Evolutionary conservation across 495 filamentous ascomycete species (phyloP), one percentile per base, ranked within the genome.

Genomic region (Talaromyces borbonicus): DNA sequence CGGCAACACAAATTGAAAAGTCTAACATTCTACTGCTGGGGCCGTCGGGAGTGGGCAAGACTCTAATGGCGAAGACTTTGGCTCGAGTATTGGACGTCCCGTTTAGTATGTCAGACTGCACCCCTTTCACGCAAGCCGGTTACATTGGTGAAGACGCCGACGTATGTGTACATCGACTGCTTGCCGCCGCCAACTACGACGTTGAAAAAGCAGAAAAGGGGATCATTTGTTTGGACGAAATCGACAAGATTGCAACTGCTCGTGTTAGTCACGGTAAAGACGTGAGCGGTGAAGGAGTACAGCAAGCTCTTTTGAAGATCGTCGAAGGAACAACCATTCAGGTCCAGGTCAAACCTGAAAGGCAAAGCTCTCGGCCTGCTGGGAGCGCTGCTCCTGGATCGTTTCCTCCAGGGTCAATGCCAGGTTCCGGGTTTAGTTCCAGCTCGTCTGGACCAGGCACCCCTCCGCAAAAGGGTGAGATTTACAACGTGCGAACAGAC

Each of bases 61-160:
- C 93, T 0, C 78, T 96, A 29, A 97, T 98, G 75, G 79, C 86
- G 23, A 87, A 90, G 69, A 87, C 83, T 0, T 68, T 90, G 14
- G 85, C 85, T 9, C 69, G 78, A 22, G 76, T 87, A 3, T 67
- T 98, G 16, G 89, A 92, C 43, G 92, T 97, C 1, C 93, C 92
- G 0, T 96, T 98, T 59, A 90, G 85, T 49, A 97, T 97, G 61
- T 92, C 88, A 48, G 93, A 98, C 59, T 97, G 93, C 64, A 97
- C 93, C 11, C 83, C 92, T 3, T 90, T 98, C 51, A 98, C 92
- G 2, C 89, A 95, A 69, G 89, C 92, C 5, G 92, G 92, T 11
- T 98, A 98, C 57, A 95, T 98, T 47, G 92, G 92, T 46, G 90
- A 96, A 58, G 92, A 98, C 56, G 90, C 85, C 35, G 92, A 98